Base-by-base conservation (phyloP, 768 basidiomycete genomes). In the Lyophyllum atratum region DNA sequence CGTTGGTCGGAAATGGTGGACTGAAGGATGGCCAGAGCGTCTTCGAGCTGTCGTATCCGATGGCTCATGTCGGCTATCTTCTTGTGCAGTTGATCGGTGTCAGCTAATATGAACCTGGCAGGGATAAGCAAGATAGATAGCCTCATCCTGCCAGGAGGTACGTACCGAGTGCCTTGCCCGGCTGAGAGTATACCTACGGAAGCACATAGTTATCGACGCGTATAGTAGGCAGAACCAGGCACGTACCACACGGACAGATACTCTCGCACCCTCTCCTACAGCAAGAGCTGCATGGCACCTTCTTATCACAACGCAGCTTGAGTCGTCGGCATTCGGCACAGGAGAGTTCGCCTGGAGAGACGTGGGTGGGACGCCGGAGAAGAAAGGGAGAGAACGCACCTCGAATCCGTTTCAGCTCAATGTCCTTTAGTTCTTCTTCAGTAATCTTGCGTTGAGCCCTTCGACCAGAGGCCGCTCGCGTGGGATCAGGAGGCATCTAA, bases 41-140 rank as follows among this genome's bases (percentile, higher is more conserved):
- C 87, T 68, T 88, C 87, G 0, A 89, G 76, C 61, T 87, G 85
- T 29, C 85, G 80, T 46, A 89, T 87, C 17, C 87, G 80, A 63
- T 83, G 78, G 66, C 82, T 81, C 85, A 88, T 87, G 49, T 86
- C 81, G 7, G 81, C 69, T 24, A 88, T 87, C 68, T 87, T 86
- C 50, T 75, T 74, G 64, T 89, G 86, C 12, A 90, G 75, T 44
- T 86, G 81, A 42, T 84, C 80, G 1, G 86, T 87, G 52, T 85
- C 85, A 2, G 85, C 85, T 10, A 88, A 75, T 46, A 87, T 84
- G 65, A 85, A 89, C 31, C 85, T 85, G 64, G 15, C 47, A 11
- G 31, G 22, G n/a, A 24, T 25, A 51, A 58, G 34, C 33, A 14
- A 34, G 17, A 48, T 17, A 28, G 25, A 26, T 48, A 12, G 10